Base-by-base conservation (phyloP, 2,329 filamentous ascomycete species). In the Diplodia corticola region DNA sequence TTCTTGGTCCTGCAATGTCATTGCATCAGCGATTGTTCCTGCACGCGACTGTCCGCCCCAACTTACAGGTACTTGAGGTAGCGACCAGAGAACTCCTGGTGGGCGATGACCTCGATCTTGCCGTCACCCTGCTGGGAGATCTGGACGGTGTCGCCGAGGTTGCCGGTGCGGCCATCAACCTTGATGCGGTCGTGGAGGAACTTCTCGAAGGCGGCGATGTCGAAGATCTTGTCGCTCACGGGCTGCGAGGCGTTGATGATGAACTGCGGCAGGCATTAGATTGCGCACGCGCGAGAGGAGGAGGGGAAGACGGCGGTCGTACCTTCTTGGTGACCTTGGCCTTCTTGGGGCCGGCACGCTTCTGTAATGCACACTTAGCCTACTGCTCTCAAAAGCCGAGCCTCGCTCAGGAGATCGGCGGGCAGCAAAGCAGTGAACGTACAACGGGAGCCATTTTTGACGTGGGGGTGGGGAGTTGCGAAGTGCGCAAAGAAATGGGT, bases 151-250 rank as follows among this genome's bases (percentile, higher is more conserved):
- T 98, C 95, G 80, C 95, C 95, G 75, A 99, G 91, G 90, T 99
- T 98, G 77, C 93, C 93, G 79, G 94, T 93, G 80, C 93, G 94
- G 85, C 94, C 94, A 75, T 97, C 95, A 76, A 99, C 93, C 92
- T 99, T 99, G 90, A 99, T 96, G 85, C 91, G 93, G 85, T 98
- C 95, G 88, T 97, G 93, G 71, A 99, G 91, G 91, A 99, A 99
- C 89, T 98, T 98, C 86, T 97, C 93, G 83, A 99, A 99, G 75
- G 93, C 93, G 77, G 91, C 89, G 81, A 97, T 89, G 83, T 99
- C 95, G 89, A 99, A 98, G 89, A 99, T 99, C 90, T 98, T 98
- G 89, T 99, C 95, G 86, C 89, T 91, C 76, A 93, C 93, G 78
- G 95, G 95, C 86, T 98, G 94, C 78, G 92, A 93, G 83, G 93